Percentiles rank a stretch among this genome's conserved stretches.
Conservation (phyloP, 495 filamentous ascomycete species). For the Podospora australis region DNA sequence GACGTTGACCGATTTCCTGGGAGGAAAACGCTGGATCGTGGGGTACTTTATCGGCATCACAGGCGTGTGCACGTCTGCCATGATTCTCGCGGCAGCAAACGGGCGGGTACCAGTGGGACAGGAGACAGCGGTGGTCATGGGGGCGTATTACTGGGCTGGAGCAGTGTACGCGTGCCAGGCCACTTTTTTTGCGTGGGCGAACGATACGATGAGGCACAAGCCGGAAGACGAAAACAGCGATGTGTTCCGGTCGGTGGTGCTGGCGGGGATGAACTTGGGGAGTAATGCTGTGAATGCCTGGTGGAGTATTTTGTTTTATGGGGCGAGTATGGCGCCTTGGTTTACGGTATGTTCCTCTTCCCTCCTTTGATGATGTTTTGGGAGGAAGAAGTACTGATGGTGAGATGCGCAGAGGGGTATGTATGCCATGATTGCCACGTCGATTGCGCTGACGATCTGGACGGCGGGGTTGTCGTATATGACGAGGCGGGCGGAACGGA, state of each 20-base stretch:
- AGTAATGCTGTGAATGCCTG: constrained; percentile 53
- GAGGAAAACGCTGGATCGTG: constrained; percentile 44
- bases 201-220: constrained; percentile 47
- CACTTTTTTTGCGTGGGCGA: constrained; percentile 57
- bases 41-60: constrained; percentile 50
- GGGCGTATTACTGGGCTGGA: constrained; percentile 50
- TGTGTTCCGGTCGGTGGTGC: constrained; percentile 40
- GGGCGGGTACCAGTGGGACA: neutral
- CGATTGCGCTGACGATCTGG: constrained; percentile 46
- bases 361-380: neutral
- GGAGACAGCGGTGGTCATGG: constrained; percentile 34
- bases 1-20: constrained; percentile 45
- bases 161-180: constrained; percentile 54
- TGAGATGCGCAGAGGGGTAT: constrained; percentile 38
- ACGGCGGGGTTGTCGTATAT: constrained; percentile 40
- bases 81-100: constrained; percentile 39
- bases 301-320: constrained; percentile 63
- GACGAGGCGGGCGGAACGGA: constrained; percentile 28
- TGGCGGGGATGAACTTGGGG: constrained; percentile 54
- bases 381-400: constrained; percentile 14
- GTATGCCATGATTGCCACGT: constrained; percentile 54
- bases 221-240: too few species aligned
- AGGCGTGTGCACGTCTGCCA: constrained; percentile 38
- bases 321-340: constrained; percentile 49
- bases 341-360: constrained; percentile 39